Evolutionary conservation across 2,329 filamentous ascomycete genomes (phyloP).

Genomic region (Orbilia javanica): DNA sequence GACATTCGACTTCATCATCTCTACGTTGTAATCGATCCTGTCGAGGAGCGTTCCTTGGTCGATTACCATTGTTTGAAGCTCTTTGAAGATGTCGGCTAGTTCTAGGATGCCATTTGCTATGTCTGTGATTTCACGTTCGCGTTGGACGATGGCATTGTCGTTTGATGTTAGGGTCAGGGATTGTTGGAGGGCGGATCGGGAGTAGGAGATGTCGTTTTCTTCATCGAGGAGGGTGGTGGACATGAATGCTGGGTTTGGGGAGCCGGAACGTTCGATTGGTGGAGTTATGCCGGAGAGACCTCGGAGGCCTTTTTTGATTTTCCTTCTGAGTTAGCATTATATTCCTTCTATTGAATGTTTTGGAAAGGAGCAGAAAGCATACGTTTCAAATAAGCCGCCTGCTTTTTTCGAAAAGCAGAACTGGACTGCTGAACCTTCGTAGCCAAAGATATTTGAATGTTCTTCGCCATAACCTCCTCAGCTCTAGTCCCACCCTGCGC

Average conservation of each 20-base stretch:
- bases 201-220: slow-evolving; percentile 91
- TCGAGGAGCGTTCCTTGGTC: slow-evolving; percentile 92
- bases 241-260: slow-evolving; percentile 70
- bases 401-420: slow-evolving; percentile 94
- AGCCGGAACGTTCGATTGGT: slow-evolving; percentile 69
- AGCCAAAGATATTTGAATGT: slow-evolving; percentile 92
- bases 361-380: slow-evolving; percentile 62
- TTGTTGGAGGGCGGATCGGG: slow-evolving; percentile 82
- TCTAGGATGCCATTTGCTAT: slow-evolving; percentile 99
- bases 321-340: neutral
- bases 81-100: slow-evolving; percentile 94
- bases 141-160: slow-evolving; percentile 86
- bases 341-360: neutral
- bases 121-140: slow-evolving; percentile 95
- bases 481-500: slow-evolving; percentile 79
- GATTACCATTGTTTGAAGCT: slow-evolving; percentile 94
- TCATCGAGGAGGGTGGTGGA: slow-evolving; percentile 93
- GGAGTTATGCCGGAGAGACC: slow-evolving; percentile 75
- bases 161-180: slow-evolving; percentile 74
- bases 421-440: slow-evolving; percentile 90
- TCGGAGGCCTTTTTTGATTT: slow-evolving; percentile 73
- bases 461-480: slow-evolving; percentile 95
- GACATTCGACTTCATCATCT: slow-evolving; percentile 92
- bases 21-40: slow-evolving; percentile 97
- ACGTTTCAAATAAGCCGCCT: slow-evolving; percentile 96